A percentile compares a stretch with the other conserved stretches of the same genome.
Evolutionary conservation across 768 basidiomycete species (phyloP).

Genomic region (Tricholoma bakamatsutake): DNA sequence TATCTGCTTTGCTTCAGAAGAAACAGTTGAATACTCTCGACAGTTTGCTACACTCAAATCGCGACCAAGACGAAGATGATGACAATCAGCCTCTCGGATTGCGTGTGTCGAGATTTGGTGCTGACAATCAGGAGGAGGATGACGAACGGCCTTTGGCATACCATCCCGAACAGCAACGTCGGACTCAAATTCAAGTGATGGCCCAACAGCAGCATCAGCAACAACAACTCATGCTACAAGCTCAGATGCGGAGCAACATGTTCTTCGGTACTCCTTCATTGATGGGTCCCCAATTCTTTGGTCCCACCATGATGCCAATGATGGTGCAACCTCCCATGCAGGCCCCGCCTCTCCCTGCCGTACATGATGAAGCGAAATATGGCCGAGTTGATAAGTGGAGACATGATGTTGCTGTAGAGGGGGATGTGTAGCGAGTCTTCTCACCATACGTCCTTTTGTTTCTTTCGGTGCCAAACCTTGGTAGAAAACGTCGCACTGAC

Average conservation of each 20-base stretch:
- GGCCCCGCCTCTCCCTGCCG: constrained; percentile 56
- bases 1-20: constrained; percentile 53
- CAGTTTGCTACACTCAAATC: constrained; percentile 17
- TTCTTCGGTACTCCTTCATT: constrained; percentile 63
- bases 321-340: constrained; percentile 38
- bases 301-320: constrained; percentile 47
- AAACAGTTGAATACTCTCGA: constrained; percentile 38
- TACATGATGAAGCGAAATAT: constrained; percentile 61
- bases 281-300: constrained; percentile 67
- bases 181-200: constrained; percentile 59
- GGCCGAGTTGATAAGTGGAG: constrained; percentile 78
- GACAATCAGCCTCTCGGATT: constrained; percentile 72
- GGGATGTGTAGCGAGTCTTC: constrained; percentile 26
- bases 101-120: constrained; percentile 48
- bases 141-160: constrained; percentile 68
- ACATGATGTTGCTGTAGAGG: constrained; percentile 69
- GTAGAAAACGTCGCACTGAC: neutral
- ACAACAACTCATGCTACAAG: constrained; percentile 68
- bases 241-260: constrained; percentile 71
- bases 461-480: neutral
- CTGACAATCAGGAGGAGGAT: constrained; percentile 37
- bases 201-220: constrained; percentile 49
- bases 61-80: constrained; percentile 45
- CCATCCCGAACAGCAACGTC: constrained; percentile 76
- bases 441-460: neutral